Evolutionary conservation across 495 filamentous ascomycete genomes (phyloP).

Genomic region (Xylaria cubensis): DNA sequence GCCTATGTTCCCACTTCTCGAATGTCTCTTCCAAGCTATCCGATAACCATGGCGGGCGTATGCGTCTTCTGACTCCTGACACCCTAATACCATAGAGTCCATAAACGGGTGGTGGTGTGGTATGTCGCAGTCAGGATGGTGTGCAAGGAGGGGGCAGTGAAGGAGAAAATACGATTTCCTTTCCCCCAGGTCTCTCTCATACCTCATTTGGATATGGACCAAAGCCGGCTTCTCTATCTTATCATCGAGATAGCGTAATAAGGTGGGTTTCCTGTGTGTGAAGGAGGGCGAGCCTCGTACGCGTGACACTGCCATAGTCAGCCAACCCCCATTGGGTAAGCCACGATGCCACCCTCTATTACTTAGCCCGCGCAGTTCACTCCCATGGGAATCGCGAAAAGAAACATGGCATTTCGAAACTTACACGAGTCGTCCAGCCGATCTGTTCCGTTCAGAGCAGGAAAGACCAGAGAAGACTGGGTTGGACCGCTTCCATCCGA

Average conservation of each 20-base stretch:
- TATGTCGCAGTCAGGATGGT: constrained; percentile 32
- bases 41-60: constrained; percentile 16
- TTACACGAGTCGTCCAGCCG: constrained; percentile 24
- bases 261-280: constrained; percentile 35
- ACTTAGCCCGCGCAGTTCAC: constrained; percentile 30
- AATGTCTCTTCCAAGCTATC: constrained; percentile 17
- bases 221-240: constrained; percentile 36
- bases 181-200: constrained; percentile 14
- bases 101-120: constrained; percentile 30
- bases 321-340: constrained; percentile 45
- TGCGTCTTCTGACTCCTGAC: constrained; percentile 42
- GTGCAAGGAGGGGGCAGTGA: constrained; percentile 36
- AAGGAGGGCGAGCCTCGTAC: constrained; percentile 40
- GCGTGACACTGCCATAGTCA: constrained; percentile 44
- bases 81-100: constrained; percentile 32
- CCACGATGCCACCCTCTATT: constrained; percentile 39
- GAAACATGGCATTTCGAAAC: constrained; percentile 28
- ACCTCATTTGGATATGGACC: constrained; percentile 34
- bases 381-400: constrained; percentile 36
- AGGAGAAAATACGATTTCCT: constrained; percentile 23
- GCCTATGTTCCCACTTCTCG: constrained; percentile 22
- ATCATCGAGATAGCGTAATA: constrained; percentile 35
- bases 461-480: constrained; percentile 1
- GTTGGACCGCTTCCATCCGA: constrained; percentile 27
- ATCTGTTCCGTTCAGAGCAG: constrained; percentile 15